Base-by-base conservation (phyloP, 1,284 basidiomycete species). In the Cryptococcus jaspeensis region DNA sequence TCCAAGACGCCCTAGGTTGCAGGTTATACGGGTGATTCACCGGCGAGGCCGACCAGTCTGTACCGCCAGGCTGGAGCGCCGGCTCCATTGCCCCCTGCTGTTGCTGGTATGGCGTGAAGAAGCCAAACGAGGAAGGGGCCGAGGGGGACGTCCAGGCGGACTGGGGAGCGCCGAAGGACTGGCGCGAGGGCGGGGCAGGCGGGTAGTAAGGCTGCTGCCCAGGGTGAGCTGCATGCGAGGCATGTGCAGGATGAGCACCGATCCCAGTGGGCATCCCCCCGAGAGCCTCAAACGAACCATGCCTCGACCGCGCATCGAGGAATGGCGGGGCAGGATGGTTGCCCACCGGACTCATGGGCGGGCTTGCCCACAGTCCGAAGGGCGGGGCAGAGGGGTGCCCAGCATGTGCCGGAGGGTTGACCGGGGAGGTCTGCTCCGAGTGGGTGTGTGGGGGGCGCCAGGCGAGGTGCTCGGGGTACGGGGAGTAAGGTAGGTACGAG, bases 271-370 rank as follows among this genome's bases (percentile, higher is more conserved):
- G 28, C 9, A 32, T 16, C n/a, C 28, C 23, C 43, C 52, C 52
- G 35, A 37, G 57, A 15, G 56, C 59, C 28, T 60, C 56, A 20
- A 53, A 50, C 6, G 57, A 61, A n/a, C 37, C 60, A 12, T 58
- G 50, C 44, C 59, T 53, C 7, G 59, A 54, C 20, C 46, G 59
- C 20, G 18, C 38, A 23, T 18, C 37, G 16, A 49, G 53, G 28
- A 57, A 61, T 9, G 42, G 51, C 4, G 48, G 32, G 6, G 57
- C 38, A 28, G 58, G 50, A 5, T 23, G 42, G 16, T 49, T 41
- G 5, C 28, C 28, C 4, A 51, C 53, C 5, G 67, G 65, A 43
- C 61, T 66, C 64, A 67, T 59, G 0, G 65, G 65, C 6, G 65
- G 64, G 44, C 62, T 66, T 5, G 46, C 42, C 62, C 64, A 66